Evolutionary conservation across 192 early-diverging fungal genomes (phyloP), one percentile per base, ranked within the genome.

Genomic region (Funneliformis mosseae): DNA sequence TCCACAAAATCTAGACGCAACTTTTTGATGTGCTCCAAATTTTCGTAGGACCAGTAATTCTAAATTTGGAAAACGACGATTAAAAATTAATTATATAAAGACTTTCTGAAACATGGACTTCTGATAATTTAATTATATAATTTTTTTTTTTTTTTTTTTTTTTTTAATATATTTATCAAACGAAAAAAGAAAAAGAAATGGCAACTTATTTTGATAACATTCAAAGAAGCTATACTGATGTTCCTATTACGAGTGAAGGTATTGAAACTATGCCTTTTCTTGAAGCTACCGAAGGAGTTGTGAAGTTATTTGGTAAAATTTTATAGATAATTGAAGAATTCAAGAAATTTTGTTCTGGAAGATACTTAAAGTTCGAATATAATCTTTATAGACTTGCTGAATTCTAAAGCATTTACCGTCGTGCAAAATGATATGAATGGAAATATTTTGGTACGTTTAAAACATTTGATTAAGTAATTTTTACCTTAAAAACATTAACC

Each of bases 401-500:
- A 90, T 38, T 85, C 90, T 28, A 80, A 89, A 45, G 95, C 95
- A 1, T 97, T 99, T 83, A 74, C 82, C 48, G 88, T 94, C n/a
- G 96, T 99, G 78, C 95, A 95, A 85, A 89, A 87, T 62, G 97
- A 99, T 83, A 96, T 99, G 87, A 92, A 88, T 77, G 96, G 95
- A 78, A 99, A 99, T 89, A 89, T 99, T 81, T 87, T 88, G 82
- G 94, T 95, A 85, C 63, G 82, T 63, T 61, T 81, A 21, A 5
- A 59, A 1, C 0, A 38, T 48, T 39, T n/a, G n/a, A n/a, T n/a
- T 39, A 50, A 38, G 50, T 84, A 72, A 16, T 67, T 59, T 68
- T 45, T 5, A 38, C 42, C 50, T 25, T 25, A 84, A 83, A 76
- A 1, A 48, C 55, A 42, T 72, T 41, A 27, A 60, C 5, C 7